Base-by-base conservation (phyloP, 495 filamentous ascomycete species). In the Letharia columbiana region DNA sequence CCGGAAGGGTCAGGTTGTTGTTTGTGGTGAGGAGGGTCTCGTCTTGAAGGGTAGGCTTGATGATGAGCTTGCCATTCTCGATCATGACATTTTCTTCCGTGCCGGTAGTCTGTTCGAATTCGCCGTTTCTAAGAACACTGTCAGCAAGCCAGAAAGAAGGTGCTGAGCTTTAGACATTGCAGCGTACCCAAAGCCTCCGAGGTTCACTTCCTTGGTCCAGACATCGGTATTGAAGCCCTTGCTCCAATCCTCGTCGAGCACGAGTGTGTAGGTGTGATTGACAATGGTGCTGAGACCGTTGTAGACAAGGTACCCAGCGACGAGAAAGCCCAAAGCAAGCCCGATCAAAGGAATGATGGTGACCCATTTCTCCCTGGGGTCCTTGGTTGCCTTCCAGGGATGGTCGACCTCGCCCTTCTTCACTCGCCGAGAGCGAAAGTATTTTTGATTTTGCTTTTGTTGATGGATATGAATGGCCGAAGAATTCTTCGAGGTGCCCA, bases 361-460 rank as follows among this genome's bases (percentile, higher is more conserved):
- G 7, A 90, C 86, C 90, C 90, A 92, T 78, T 91, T 92, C 80
- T 92, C 87, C 72, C 82, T 86, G 6, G 89, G 87, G 71, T 92
- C 89, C 62, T 80, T 84, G 68, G 84, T 83, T 28, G 78, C 74
- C 37, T 68, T 70, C 42, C 90, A 92, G 28, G 89, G 87, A 73
- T 86, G 84, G 68, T 90, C 83, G 20, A 87, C 73, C 49, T 89
- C 84, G 49, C 83, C 87, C 73, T 89, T 89, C 73, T 81, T 83
- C 45, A 93, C 78, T 65, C 89, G 76, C 52, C 90, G 78, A 17
- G 89, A 91, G 73, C 87, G 88, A 75, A 93, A 93, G 73, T 89
- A 93, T 68, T 81, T 78, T 65, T 80, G 75, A 17, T 61, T 63
- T 33, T 65, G 63, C 35, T 54, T 64, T 42, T 66, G 58, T 10